A percentile compares a stretch with the other conserved stretches of the same genome.
These are phyloP conservation scores for Microbotryum lychnidis-dioicae DNA, from an alignment of 1,284 basidiomycete genomes.

Conservation along the genomic window DNA sequence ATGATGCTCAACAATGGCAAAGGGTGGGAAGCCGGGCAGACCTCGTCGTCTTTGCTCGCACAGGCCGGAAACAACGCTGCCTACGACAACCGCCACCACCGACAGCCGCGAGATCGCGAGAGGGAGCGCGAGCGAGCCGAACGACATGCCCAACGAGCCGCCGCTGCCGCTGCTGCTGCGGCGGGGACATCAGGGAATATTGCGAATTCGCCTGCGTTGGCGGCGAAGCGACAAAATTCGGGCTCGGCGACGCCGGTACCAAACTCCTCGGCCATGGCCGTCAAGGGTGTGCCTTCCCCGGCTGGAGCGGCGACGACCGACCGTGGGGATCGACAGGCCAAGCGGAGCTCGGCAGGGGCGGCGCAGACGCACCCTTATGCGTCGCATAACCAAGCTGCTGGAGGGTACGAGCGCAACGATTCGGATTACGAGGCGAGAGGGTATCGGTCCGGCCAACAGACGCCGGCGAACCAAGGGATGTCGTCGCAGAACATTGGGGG, in stretches of 20 bases:
- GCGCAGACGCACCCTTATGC: constrained; percentile 20
- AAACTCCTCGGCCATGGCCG: constrained; percentile 61
- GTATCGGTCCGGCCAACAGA: constrained; percentile 6
- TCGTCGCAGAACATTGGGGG: constrained; percentile 10
- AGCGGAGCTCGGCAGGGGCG: neutral
- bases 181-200: constrained; percentile 21
- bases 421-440: constrained; percentile 1
- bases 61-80: constrained; percentile 33
- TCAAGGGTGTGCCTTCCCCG: constrained; percentile 59
- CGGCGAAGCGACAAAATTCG: constrained; percentile 51
- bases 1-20: constrained; percentile 80
- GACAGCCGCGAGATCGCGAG: constrained; percentile 38
- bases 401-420: constrained; percentile 4
- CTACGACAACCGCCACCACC: constrained; percentile 38
- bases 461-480: constrained; percentile 20
- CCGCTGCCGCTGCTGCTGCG: constrained; percentile 38
- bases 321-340: constrained; percentile 6
- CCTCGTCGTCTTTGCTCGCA: constrained; percentile 31
- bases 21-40: constrained; percentile 75
- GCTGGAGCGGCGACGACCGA: constrained; percentile 17
- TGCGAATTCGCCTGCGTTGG: constrained; percentile 5
- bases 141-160: constrained; percentile 42
- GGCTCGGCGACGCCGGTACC: constrained; percentile 41
- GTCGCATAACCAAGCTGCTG: constrained; percentile 3
- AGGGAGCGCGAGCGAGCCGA: constrained; percentile 43